phyloP scores from a whole-genome alignment of 805 yeast species.

The Lipomyces sp. region DNA sequence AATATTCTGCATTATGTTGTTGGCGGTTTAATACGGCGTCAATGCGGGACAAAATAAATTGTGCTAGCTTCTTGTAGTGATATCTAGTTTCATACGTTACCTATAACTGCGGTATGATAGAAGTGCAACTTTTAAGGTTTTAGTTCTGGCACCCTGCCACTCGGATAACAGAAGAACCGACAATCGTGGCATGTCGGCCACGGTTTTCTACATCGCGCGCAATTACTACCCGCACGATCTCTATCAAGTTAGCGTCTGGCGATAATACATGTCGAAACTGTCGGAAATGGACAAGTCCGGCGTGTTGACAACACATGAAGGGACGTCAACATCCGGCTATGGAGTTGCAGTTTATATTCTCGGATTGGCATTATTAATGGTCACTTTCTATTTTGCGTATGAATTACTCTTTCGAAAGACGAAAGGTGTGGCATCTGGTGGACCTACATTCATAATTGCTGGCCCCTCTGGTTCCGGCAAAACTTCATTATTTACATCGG shows the following conservation, averaged over 20 bases:
- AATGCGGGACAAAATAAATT: too few relatives aligned
- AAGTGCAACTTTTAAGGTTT: too few relatives aligned
- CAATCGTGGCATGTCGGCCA: not conserved
- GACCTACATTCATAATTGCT: conserved; percentile 63
- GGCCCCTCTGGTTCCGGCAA: conserved; percentile 74
- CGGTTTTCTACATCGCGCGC: not conserved
- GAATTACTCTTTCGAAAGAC: conserved; percentile 12
- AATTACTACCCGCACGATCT: not conserved
- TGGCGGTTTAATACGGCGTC: too few relatives aligned
- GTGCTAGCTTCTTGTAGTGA: too few relatives aligned
- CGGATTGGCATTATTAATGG: conserved; percentile 4
- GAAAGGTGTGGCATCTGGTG: conserved; percentile 27
- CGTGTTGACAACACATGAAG: not conserved
- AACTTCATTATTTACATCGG: conserved; percentile 56
- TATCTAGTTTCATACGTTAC: too few relatives aligned
- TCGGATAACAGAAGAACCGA: not conserved
- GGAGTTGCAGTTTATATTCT: conserved; percentile 12
- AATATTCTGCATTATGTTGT: not conserved
- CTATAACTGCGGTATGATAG: too few relatives aligned
- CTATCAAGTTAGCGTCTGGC: not conserved
- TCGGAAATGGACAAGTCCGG: not conserved
- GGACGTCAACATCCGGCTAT: not conserved
- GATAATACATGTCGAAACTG: not conserved
- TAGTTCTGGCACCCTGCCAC: too few relatives aligned
- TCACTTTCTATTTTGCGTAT: conserved; percentile 9